Evolutionary conservation across 805 yeast genomes (phyloP).

Genomic region (Kazachstania martiniae): DNA sequence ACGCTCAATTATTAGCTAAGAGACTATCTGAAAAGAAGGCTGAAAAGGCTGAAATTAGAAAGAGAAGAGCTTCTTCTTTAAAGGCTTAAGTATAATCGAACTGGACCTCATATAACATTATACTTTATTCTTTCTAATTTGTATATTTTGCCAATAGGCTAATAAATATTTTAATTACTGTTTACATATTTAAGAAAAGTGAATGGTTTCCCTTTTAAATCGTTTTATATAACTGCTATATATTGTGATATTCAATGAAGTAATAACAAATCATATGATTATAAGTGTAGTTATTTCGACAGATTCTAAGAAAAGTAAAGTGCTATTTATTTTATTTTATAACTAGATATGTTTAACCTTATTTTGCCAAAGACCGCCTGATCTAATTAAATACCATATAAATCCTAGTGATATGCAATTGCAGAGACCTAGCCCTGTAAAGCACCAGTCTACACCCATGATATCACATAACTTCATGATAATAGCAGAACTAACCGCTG

Average conservation of each 20-base stretch:
- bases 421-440: slow-evolving; percentile 37
- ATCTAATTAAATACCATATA: slow-evolving; percentile 13
- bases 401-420: slow-evolving; percentile 20
- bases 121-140: slow-evolving; percentile 12
- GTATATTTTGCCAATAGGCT: slow-evolving; percentile 11
- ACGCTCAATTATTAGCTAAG: slow-evolving; percentile 96
- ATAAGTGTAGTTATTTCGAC: no score
- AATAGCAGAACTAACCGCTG: slow-evolving; percentile 41
- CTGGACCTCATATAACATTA: slow-evolving; percentile 5
- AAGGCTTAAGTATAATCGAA: slow-evolving; percentile 50
- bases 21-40: slow-evolving; percentile 98
- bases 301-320: no score
- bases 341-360: no score
- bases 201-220: not conserved
- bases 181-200: no score
- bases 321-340: no score
- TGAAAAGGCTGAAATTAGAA: slow-evolving; percentile 95
- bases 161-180: slow-evolving; percentile 7
- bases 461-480: slow-evolving; percentile 26
- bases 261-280: no score
- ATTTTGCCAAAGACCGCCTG: slow-evolving; percentile 12
- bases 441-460: slow-evolving; percentile 46
- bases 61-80: slow-evolving; percentile 99
- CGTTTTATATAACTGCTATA: no score
- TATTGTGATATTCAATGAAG: no score